Evolutionary conservation across 2,329 filamentous ascomycete species (phyloP).

Genomic region (Fusarium brachygibbosum): DNA sequence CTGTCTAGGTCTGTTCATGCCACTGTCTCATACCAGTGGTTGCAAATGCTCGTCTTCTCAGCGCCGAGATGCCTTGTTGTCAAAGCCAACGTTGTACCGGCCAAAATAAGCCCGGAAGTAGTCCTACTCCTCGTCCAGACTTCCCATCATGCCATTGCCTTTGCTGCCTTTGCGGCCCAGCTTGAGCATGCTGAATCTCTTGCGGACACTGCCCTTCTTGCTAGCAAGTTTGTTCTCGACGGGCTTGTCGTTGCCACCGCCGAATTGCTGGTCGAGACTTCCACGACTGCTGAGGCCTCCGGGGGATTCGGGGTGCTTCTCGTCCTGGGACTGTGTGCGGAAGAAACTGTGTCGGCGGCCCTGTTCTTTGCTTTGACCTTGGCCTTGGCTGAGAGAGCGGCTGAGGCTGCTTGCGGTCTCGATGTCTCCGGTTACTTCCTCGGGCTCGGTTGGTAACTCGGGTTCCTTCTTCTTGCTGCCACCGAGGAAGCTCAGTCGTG

Average conservation of each 20-base stretch:
- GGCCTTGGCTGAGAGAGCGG: constrained; percentile 46
- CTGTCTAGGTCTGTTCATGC: constrained; percentile 15
- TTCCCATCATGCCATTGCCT: constrained; percentile 64
- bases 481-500: constrained; percentile 70
- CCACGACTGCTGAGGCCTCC: constrained; percentile 47
- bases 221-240: constrained; percentile 54
- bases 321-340: constrained; percentile 55
- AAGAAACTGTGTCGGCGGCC: constrained; percentile 61
- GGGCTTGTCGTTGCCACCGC: constrained; percentile 44
- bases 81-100: constrained; percentile 45
- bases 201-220: constrained; percentile 76
- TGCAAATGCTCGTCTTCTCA: constrained; percentile 19
- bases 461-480: constrained; percentile 64
- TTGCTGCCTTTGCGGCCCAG: constrained; percentile 78
- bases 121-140: constrained; percentile 68
- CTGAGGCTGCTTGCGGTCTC: constrained; percentile 53
- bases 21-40: constrained; percentile 21
- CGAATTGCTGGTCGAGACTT: constrained; percentile 51
- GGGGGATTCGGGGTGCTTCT: constrained; percentile 43
- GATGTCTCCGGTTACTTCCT: constrained; percentile 49
- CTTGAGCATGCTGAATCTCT: constrained; percentile 82
- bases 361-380: constrained; percentile 49
- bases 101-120: constrained; percentile 53
- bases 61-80: constrained; percentile 23
- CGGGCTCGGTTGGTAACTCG: constrained; percentile 50